A percentile compares a stretch with the other conserved stretches of the same genome.
These are phyloP conservation scores for Solanum hybrid DNA, from an alignment of 305 asterid species.

Conservation along the genomic window DNA sequence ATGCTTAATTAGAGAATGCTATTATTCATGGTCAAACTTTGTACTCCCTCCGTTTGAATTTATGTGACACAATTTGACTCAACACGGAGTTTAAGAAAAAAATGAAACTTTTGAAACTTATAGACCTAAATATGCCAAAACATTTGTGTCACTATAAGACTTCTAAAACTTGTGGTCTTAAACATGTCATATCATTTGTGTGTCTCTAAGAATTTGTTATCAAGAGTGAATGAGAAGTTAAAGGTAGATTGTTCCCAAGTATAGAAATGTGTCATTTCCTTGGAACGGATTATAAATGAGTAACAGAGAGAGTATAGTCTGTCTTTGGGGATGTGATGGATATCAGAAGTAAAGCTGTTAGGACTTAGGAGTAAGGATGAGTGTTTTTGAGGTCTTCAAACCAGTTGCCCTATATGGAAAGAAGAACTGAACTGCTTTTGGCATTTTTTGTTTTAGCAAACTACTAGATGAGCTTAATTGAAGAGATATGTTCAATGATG, in stretches of 20 bases:
- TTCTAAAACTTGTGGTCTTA: neutral
- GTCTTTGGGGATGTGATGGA: neutral
- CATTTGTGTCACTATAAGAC: neutral
- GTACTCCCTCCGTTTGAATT: neutral
- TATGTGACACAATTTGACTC: neutral
- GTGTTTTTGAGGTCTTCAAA: neutral
- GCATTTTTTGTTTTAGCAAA: neutral
- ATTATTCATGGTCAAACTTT: neutral
- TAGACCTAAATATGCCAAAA: neutral
- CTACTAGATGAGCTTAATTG: neutral
- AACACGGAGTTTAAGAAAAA: neutral
- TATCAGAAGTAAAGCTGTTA: neutral
- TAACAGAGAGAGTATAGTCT: neutral
- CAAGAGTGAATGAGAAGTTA: neutral
- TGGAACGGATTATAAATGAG: neutral
- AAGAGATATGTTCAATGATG: neutral
- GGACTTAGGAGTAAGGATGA: neutral
- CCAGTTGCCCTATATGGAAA: neutral
- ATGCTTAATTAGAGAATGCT: neutral
- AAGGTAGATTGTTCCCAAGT: neutral
- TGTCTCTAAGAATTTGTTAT: neutral
- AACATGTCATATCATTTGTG: neutral
- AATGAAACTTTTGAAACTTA: neutral
- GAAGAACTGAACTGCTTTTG: neutral
- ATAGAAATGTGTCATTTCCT: neutral